Percentiles rank a stretch among this genome's conserved stretches.
These are phyloP conservation scores for Cucumis melo DNA, from an alignment of 306 rosid species.

Conservation along the genomic window DNA sequence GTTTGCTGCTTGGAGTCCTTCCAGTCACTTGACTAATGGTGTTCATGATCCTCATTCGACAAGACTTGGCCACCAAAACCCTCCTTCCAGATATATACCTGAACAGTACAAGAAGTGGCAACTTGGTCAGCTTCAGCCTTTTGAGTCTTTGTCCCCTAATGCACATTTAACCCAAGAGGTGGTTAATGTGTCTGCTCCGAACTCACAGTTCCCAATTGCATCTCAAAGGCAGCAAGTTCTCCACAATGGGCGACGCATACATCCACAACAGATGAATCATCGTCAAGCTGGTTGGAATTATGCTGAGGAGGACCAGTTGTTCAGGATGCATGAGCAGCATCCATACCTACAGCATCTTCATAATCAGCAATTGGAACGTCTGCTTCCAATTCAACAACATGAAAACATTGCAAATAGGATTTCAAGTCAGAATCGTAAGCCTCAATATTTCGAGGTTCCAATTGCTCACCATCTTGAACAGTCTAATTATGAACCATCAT, in stretches of 20 bases:
- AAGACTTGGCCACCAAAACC: constrained; percentile 18
- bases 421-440: constrained; percentile 11
- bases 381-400: constrained; percentile 21
- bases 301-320: constrained; percentile 21
- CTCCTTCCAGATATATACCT: constrained; percentile 10
- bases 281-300: constrained; percentile 31
- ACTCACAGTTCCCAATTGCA: constrained; percentile 26
- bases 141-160: constrained; percentile 12
- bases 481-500: constrained; percentile 14
- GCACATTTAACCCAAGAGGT: constrained; percentile 16
- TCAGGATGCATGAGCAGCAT: constrained; percentile 16
- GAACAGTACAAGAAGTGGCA: constrained; percentile 15
- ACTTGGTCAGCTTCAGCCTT: constrained; percentile 10
- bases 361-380: constrained; percentile 21
- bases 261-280: constrained; percentile 17
- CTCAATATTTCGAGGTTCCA: constrained; percentile 24
- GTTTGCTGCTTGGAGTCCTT: constrained; percentile 15
- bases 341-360: constrained; percentile 24
- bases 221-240: constrained; percentile 25
- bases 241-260: constrained; percentile 17
- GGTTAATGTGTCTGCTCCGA: constrained; percentile 19
- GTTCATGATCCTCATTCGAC: constrained; percentile 12
- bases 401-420: constrained; percentile 14
- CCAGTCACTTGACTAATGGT: constrained; percentile 13
- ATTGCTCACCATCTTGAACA: constrained; percentile 19